phyloP scores from a whole-genome alignment of 2,329 filamentous ascomycete species.

The Didymella exigua region DNA sequence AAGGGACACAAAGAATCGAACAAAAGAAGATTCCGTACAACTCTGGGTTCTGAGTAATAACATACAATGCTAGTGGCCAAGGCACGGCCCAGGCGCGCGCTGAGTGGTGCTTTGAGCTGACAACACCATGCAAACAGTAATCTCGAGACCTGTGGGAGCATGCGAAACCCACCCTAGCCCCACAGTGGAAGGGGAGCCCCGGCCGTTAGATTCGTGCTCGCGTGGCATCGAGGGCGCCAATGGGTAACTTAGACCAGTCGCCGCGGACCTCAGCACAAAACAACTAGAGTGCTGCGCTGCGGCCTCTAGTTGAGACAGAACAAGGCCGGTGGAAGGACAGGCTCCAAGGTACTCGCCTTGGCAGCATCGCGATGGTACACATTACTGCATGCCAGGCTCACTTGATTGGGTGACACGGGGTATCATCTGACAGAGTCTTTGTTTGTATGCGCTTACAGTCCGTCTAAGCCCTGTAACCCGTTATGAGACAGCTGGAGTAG shows the following conservation, averaged over 20 bases:
- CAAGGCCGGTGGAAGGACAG: conserved; percentile 6
- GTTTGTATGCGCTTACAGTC: conserved; percentile 9
- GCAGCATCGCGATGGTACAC: conserved; percentile 1
- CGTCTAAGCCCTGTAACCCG: conserved; percentile 3
- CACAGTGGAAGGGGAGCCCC: background rate
- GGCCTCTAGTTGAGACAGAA: conserved; percentile 1
- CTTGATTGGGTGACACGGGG: conserved; percentile 13
- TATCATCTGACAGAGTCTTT: conserved; percentile 17
- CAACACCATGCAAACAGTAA: conserved; percentile 1
- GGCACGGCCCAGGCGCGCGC: conserved; percentile 12
- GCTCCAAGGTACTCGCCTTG: conserved; percentile 1
- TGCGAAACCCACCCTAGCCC: background rate
- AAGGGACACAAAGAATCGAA: conserved; percentile 5
- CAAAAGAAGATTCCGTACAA: conserved; percentile 6
- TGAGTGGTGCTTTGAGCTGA: conserved; percentile 6
- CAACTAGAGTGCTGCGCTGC: background rate
- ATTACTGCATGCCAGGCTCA: conserved; percentile 15
- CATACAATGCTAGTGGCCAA: conserved; percentile 27
- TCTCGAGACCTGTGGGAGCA: background rate
- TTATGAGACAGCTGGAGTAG: background rate
- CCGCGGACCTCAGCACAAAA: background rate
- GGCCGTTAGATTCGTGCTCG: conserved; percentile 8
- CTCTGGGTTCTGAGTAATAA: conserved; percentile 27
- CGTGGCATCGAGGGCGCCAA: conserved; percentile 11
- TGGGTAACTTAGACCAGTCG: background rate